A percentile compares a stretch with the other conserved stretches of the same genome.
These are phyloP conservation scores for Capsicum pubescens DNA, from an alignment of 257 asterid genomes.

Conservation along the genomic window DNA sequence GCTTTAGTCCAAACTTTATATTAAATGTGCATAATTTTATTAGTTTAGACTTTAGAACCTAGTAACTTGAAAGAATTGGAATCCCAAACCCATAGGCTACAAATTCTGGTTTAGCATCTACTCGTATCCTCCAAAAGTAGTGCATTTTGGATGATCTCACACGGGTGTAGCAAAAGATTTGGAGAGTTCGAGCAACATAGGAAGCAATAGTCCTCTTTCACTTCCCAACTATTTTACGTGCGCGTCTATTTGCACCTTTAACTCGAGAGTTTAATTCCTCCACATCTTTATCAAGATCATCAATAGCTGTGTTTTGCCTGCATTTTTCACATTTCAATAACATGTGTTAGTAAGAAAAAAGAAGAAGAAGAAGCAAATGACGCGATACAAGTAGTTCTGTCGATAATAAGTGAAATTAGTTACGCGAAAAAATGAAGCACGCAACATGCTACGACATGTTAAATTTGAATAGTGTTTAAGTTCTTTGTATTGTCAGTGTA, in stretches of 20 bases:
- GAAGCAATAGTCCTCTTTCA: constrained; percentile 30
- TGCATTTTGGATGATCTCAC: background rate
- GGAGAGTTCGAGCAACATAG: background rate
- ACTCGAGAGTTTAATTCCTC: constrained; percentile 80
- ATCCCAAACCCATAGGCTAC: too few species aligned
- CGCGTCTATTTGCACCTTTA: constrained; percentile 84
- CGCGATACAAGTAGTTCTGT: background rate
- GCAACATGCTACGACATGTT: background rate
- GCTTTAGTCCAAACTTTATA: too few species aligned
- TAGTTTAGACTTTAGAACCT: too few species aligned
- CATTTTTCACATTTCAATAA: background rate
- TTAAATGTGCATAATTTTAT: too few species aligned
- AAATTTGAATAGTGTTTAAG: background rate
- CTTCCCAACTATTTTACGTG: constrained; percentile 61
- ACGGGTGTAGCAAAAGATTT: background rate
- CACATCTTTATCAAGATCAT: constrained; percentile 69
- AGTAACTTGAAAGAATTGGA: too few species aligned
- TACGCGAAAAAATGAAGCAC: background rate
- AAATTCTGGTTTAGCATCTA: too few species aligned
- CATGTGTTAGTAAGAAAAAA: background rate
- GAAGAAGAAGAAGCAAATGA: background rate
- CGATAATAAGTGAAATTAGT: background rate
- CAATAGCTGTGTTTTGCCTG: constrained; percentile 95
- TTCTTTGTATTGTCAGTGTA: background rate
- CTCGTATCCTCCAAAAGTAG: background rate